These are phyloP conservation scores for Telopea speciosissima DNA, from an alignment of 177 flowering plant genomes.

Conservation along the genomic window DNA sequence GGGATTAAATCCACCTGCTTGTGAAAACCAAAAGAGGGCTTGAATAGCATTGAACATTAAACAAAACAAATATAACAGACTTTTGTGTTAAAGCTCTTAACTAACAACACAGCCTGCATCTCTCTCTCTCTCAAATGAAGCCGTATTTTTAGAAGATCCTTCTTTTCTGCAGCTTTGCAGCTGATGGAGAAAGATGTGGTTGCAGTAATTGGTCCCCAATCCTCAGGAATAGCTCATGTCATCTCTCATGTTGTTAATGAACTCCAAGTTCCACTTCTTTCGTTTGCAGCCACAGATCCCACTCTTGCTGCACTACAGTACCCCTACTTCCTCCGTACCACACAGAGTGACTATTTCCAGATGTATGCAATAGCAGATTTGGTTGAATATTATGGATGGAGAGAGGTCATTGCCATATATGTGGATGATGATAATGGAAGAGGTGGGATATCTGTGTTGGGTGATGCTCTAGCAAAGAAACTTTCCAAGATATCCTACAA, in stretches of 20 bases:
- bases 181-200: constrained; percentile 66
- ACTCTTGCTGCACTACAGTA: constrained; percentile 67
- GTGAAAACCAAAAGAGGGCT: background rate
- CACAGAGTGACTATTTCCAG: constrained; percentile 69
- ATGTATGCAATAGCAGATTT: constrained; percentile 78
- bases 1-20: background rate
- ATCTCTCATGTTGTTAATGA: constrained; percentile 77
- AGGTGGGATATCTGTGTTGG: constrained; percentile 60
- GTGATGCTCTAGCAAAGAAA: constrained; percentile 65
- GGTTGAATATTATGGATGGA: constrained; percentile 62
- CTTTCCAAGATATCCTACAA: constrained; percentile 71
- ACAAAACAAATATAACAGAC: background rate
- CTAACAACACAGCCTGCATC: background rate
- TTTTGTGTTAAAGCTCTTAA: background rate
- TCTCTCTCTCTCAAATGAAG: background rate
- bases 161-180: constrained; percentile 56
- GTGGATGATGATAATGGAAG: constrained; percentile 92
- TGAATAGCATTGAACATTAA: background rate
- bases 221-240: constrained; percentile 79
- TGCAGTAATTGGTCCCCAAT: constrained; percentile 78
- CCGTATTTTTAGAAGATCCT: background rate
- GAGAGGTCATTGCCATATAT: constrained; percentile 70
- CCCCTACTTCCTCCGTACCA: constrained; percentile 66
- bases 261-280: constrained; percentile 79
- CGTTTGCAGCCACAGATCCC: constrained; percentile 87